Evolutionary conservation across 768 basidiomycete genomes (phyloP).

Genomic region (Roridomyces roridus): DNA sequence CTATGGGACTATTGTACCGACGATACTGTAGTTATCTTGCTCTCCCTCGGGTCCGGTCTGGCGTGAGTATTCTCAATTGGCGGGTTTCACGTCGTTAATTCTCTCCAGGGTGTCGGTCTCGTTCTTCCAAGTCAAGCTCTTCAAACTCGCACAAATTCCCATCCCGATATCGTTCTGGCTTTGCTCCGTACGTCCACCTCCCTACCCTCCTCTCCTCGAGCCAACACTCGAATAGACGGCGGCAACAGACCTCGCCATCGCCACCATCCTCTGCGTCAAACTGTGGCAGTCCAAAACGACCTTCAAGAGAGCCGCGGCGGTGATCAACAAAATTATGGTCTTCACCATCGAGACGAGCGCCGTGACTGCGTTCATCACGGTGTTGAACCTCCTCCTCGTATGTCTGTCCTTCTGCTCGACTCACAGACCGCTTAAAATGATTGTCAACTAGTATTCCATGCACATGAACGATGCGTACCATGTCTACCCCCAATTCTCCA

Average conservation of each 20-base stretch:
- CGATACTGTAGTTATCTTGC: neutral
- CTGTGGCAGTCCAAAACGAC: neutral
- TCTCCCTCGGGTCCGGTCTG: constrained; percentile 7
- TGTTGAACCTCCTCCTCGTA: neutral
- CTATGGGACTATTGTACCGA: too few species aligned
- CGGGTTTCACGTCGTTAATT: neutral
- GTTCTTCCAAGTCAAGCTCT: neutral
- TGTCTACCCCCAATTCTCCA: constrained; percentile 19
- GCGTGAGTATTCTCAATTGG: constrained; percentile 9
- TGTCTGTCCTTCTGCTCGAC: neutral
- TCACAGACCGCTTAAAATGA: neutral
- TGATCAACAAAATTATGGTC: constrained; percentile 4
- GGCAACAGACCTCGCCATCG: constrained; percentile 10
- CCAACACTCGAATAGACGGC: too few species aligned
- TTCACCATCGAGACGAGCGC: constrained; percentile 1
- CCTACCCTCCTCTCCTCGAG: too few species aligned
- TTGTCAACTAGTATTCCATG: constrained; percentile 1
- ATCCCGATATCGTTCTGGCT: constrained; percentile 9
- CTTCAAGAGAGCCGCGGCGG: neutral
- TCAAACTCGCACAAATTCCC: neutral
- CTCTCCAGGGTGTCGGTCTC: neutral
- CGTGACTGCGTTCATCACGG: neutral
- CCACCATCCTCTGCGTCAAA: neutral
- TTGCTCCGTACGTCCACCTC: neutral
- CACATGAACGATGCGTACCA: neutral